Base-by-base conservation (phyloP, 352 stramenopile species). In the Pythium oligandrum region DNA sequence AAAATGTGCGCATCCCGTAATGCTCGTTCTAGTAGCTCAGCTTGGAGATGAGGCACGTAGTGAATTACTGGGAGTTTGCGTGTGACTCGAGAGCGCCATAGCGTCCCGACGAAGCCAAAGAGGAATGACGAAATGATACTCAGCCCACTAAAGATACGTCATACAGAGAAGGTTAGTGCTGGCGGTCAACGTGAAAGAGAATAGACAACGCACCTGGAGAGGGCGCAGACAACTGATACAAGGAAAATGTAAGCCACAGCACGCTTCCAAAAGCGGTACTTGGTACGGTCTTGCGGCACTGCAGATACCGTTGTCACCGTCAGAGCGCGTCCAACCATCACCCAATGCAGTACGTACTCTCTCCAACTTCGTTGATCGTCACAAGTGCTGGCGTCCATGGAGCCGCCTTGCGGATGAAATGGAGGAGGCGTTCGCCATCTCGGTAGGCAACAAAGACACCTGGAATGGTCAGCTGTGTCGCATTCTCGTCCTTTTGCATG, bases 401-500 rank as follows among this genome's bases (percentile, higher is more conserved):
- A 4, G 54, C 8, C 2, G 78, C 64, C 8, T 55, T 61, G 34
- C 50, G 60, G 34, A 86, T 58, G 26, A 55, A 50, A 36, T 69
- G 44, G 37, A 90, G 48, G 32, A 90, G 66, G 62, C 64, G 73
- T 48, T 88, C 77, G 33, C 82, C 82, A 11, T 78, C 78, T 6
- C 48, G 48, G 55, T 88, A 89, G 40, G 77, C 76, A 37, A 92
- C 71, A 57, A 92, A 92, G 11, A 90, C 73, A 1, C 67, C 81
- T 44, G 82, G 82, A 48, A 92, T 92, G 12, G 51, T 63, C 31
- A 92, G 57, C 32, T 64, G 69, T 43, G 68, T 72, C 40, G 77
- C 75, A 58, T 88, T 82, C 55, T 89, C 71, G 58, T 92, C 79
- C 40, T 84, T 83, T 63, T 89, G 84, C 82, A 92, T 92, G 63